Percentiles rank a stretch among this genome's conserved stretches.
Conservation (phyloP, 441 rosid genomes). For the Adansonia rubrostipa region DNA sequence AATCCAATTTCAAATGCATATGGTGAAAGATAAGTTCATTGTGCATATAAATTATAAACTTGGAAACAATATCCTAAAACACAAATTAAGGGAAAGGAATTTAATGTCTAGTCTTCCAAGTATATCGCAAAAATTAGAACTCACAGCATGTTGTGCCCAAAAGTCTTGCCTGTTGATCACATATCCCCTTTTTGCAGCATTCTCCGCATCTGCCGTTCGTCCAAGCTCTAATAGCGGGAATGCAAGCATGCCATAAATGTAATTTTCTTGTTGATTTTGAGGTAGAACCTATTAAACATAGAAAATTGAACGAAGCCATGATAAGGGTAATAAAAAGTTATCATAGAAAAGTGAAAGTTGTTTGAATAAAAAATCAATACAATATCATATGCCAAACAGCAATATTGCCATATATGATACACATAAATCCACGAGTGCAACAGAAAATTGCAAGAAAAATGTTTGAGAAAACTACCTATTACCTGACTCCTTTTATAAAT, state of each 20-base stretch:
- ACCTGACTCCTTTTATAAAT: background rate
- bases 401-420: background rate
- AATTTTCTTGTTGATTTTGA: conserved; percentile 63
- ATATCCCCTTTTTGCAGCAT: conserved; percentile 75
- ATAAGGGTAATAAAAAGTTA: background rate
- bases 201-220: conserved; percentile 73
- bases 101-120: conserved; percentile 3
- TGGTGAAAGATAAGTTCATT: conserved; percentile 4
- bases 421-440: background rate
- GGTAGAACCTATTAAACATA: conserved; percentile 61
- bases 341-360: background rate
- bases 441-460: background rate
- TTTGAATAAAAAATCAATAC: background rate
- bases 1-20: conserved; percentile 9
- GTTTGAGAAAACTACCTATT: background rate
- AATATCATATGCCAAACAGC: background rate
- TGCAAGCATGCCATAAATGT: conserved; percentile 81
- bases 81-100: background rate
- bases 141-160: conserved; percentile 89
- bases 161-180: conserved; percentile 71
- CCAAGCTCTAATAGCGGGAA: conserved; percentile 86
- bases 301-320: conserved; percentile 15
- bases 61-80: background rate
- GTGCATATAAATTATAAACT: conserved; percentile 3
- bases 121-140: conserved; percentile 33